Base-by-base conservation (phyloP, 2,329 filamentous ascomycete genomes). In the Aspergillus quadrilineatus region DNA sequence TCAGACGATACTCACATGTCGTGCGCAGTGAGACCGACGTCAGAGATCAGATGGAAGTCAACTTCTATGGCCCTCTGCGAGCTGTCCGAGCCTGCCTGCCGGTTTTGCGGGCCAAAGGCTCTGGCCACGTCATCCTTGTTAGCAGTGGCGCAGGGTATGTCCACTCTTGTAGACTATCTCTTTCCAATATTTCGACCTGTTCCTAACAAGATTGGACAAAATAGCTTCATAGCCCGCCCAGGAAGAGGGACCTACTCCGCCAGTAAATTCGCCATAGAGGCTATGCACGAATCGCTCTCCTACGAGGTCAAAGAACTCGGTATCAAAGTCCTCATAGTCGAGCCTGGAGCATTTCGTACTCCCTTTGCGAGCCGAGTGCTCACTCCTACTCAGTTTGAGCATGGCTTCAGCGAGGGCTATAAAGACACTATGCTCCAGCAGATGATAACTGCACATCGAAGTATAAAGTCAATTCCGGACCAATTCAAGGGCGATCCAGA, bases 41-140 rank as follows among this genome's bases (percentile, higher is more conserved):
- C 17, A 46, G 51, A 14, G 34, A 32, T 28, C 56, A 58, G 15
- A 58, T 58, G 56, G 47, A 58, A 39, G 56, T 58, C 5, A 58
- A 58, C n/a, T 58, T 58, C 43, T 47, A 55, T 17, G 56, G 56
- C 2, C 56, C 56, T n/a, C 51, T 58, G 14, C 56, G 56, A 12
- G 41, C 55, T 12, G 49, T 49, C 6, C 34, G 49, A n/a, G 55
- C 49, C n/a, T 52, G 49, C 36, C 7, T 57, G 0, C 49, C 49
- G 2, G 3, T 46, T 5, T 53, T 57, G 55, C 55, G 44, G 4
- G 49, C 36, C 4, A 53, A 15, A 26, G 37, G 49, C 9, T 53
- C 55, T 4, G 55, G 55, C 4, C 55, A 57, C 8, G 44, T 57
- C 5, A 36, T 57, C 9, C 37, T 53, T 0, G 44, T 57, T 30